phyloP scores from a whole-genome alignment of 75 land plant species.

The Gnetum montanum region DNA sequence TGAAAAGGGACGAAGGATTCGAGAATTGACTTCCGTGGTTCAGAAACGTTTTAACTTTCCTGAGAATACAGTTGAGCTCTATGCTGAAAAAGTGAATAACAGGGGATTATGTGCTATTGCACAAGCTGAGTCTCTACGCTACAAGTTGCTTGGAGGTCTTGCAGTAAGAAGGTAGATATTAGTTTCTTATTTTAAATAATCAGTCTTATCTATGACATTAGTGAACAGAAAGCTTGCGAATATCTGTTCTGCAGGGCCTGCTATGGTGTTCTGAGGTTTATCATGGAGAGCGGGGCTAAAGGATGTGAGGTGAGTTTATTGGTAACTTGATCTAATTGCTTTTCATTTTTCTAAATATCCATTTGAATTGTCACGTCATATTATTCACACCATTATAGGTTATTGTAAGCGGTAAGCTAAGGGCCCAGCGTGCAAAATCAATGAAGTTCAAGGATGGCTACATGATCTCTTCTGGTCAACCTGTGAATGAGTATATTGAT shows the following conservation, averaged over 20 bases:
- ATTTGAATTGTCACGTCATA: not conserved
- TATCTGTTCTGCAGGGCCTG: slow-evolving; percentile 13
- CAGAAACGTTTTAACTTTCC: slow-evolving; percentile 28
- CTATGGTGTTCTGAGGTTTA: slow-evolving; percentile 37
- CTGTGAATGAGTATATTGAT: slow-evolving; percentile 31
- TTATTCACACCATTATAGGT: slow-evolving; percentile 3
- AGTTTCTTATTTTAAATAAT: too few relatives aligned
- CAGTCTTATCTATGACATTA: too few relatives aligned
- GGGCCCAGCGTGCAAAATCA: slow-evolving; percentile 26
- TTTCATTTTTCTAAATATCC: not conserved
- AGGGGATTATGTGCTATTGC: slow-evolving; percentile 22
- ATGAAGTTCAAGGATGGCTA: slow-evolving; percentile 29
- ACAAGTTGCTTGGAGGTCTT: slow-evolving; percentile 30
- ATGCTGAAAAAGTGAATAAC: slow-evolving; percentile 26
- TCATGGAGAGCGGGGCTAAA: slow-evolving; percentile 45
- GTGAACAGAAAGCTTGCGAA: too few relatives aligned
- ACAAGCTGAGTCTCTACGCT: slow-evolving; percentile 26
- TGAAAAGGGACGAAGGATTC: slow-evolving; percentile 24
- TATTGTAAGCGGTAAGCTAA: slow-evolving; percentile 19
- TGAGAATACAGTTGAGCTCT: slow-evolving; percentile 14
- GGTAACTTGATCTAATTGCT: not conserved
- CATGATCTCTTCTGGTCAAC: slow-evolving; percentile 23
- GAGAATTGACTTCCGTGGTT: slow-evolving; percentile 25
- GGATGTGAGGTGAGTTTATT: slow-evolving; percentile 22
- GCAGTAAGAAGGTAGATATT: slow-evolving; percentile 3